Percentiles rank a stretch among this genome's conserved stretches.
These are phyloP conservation scores for Crocinoboletus sp. DNA, from an alignment of 1,284 basidiomycete genomes.

Conservation along the genomic window DNA sequence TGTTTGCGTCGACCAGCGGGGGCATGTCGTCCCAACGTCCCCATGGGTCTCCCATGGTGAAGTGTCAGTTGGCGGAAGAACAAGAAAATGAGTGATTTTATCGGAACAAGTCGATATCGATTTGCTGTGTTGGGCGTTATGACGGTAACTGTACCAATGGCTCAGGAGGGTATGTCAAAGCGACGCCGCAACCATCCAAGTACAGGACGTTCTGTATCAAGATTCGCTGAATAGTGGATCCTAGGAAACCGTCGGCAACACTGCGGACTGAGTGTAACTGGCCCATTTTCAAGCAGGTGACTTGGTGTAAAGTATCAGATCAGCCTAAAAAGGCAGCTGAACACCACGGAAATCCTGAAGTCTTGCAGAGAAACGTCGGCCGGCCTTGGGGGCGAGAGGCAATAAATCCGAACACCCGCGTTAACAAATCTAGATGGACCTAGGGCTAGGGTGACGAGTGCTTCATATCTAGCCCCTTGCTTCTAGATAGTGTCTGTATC, in stretches of 20 bases:
- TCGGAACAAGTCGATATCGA: conserved; percentile 21
- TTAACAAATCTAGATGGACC: too few relatives aligned
- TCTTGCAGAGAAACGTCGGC: too few relatives aligned
- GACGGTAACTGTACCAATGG: conserved; percentile 2
- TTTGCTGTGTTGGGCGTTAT: conserved; percentile 21
- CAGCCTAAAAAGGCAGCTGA: too few relatives aligned
- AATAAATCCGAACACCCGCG: too few relatives aligned
- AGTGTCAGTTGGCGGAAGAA: not conserved
- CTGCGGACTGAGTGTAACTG: too few relatives aligned
- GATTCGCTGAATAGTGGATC: not conserved
- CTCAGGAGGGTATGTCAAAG: not conserved
- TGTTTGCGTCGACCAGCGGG: conserved; percentile 21
- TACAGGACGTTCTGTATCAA: not conserved
- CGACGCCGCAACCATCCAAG: not conserved
- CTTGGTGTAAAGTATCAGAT: too few relatives aligned
- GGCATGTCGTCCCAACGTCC: conserved; percentile 26
- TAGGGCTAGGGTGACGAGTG: too few relatives aligned
- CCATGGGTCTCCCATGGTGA: conserved; percentile 21
- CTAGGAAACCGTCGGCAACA: not conserved
- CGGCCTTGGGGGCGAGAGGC: too few relatives aligned
- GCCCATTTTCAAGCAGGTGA: not conserved
- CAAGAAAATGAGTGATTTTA: conserved; percentile 4
- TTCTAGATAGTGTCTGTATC: too few relatives aligned
- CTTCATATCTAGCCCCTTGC: too few relatives aligned
- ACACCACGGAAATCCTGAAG: too few relatives aligned